Percentiles rank a stretch among this genome's conserved stretches.
These are phyloP conservation scores for Heliamphora pulchella DNA, from an alignment of 179 eudicot genomes.

Conservation along the genomic window DNA sequence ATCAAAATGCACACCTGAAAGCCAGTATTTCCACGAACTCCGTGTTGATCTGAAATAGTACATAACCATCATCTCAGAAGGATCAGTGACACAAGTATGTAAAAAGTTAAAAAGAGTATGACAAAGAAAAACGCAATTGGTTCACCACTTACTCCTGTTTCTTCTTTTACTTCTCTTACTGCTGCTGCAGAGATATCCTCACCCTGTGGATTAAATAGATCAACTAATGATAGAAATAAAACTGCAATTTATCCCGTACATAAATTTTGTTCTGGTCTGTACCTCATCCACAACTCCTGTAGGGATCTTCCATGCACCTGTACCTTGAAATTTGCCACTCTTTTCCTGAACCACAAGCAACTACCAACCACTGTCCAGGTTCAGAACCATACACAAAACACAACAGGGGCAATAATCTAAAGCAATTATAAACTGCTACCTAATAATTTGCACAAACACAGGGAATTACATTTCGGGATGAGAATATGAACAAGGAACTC, in stretches of 20 bases:
- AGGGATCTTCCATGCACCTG: conserved; percentile 59
- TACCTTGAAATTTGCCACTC: conserved; percentile 34
- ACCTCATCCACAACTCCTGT: conserved; percentile 57
- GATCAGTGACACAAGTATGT: background rate
- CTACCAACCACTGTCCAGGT: conserved; percentile 21
- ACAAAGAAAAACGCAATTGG: background rate
- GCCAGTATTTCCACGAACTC: conserved; percentile 47
- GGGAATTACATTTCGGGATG: background rate
- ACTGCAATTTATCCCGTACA: background rate
- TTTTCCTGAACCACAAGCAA: conserved; percentile 57
- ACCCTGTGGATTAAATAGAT: conserved; percentile 29
- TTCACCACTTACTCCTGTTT: conserved; percentile 43
- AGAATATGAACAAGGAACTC: conserved; percentile 4
- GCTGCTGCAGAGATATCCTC: conserved; percentile 45
- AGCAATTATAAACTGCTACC: background rate
- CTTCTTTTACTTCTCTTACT: conserved; percentile 56
- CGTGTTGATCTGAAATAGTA: conserved; percentile 36
- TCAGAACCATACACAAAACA: background rate
- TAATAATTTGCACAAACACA: background rate
- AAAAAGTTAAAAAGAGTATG: background rate
- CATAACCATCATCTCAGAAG: conserved; percentile 2
- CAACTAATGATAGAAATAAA: conserved; percentile 13
- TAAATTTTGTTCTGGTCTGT: background rate
- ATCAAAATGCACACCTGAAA: conserved; percentile 30
- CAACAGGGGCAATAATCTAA: background rate